Conservation (phyloP, 345 rosid species). For the Linum usitatissimum region DNA sequence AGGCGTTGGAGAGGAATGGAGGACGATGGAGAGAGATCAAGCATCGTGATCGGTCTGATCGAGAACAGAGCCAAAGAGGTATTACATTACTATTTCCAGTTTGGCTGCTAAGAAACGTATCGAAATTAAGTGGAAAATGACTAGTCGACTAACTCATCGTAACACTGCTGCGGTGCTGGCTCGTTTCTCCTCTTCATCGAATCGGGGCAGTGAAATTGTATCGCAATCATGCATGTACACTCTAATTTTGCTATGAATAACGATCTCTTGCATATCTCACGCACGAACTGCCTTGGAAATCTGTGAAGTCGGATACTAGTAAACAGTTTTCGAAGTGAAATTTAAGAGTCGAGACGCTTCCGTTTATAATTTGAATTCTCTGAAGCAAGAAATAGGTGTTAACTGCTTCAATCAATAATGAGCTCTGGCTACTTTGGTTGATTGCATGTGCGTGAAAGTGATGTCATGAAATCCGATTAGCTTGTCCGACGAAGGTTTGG, state of each 20-base stretch:
- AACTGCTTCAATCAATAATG: not conserved
- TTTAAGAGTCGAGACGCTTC: not conserved
- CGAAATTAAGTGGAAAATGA: not conserved
- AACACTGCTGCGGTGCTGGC: no score
- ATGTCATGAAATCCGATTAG: not conserved
- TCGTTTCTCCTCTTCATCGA: not conserved
- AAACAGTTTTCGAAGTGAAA: not conserved
- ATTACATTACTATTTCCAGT: slow-evolving; percentile 19
- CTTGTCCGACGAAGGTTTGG: not conserved
- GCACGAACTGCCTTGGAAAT: not conserved
- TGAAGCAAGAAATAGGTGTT: not conserved
- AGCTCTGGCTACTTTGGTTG: no score
- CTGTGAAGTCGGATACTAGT: not conserved
- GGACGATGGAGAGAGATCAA: slow-evolving; percentile 79
- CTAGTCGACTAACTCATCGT: not conserved
- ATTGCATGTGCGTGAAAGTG: not conserved
- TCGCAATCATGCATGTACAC: not conserved
- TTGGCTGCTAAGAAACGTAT: slow-evolving; percentile 24
- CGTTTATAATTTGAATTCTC: not conserved
- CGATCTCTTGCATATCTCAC: not conserved
- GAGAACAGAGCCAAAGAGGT: slow-evolving; percentile 99
- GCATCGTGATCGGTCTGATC: slow-evolving; percentile 67
- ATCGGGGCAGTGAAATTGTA: not conserved
- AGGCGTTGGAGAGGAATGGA: slow-evolving; percentile 35
- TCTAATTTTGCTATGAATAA: not conserved